Evolutionary conservation across 164 flowering plant species (phyloP).

Genomic region (Piper betle): DNA sequence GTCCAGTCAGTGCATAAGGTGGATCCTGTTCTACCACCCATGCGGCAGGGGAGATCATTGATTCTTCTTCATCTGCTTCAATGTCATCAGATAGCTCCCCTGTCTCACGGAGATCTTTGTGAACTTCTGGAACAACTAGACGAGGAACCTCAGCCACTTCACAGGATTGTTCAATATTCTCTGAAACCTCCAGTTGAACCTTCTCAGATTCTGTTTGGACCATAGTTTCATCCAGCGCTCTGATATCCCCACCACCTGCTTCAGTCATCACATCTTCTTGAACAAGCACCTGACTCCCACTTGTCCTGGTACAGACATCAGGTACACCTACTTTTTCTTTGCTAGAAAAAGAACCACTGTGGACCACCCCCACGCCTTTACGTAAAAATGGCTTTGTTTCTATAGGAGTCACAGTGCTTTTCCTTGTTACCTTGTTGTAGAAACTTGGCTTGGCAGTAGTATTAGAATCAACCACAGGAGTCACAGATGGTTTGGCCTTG

Average conservation of each 20-base stretch:
- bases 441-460: slow-evolving; percentile 38
- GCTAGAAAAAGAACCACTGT: slow-evolving; percentile 17
- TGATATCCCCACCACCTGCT: slow-evolving; percentile 14
- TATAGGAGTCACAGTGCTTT: slow-evolving; percentile 77
- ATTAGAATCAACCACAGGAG: slow-evolving; percentile 25
- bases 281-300: slow-evolving; percentile 14
- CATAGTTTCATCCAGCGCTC: slow-evolving; percentile 18
- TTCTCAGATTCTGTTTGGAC: slow-evolving; percentile 7
- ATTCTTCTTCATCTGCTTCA: slow-evolving; percentile 34
- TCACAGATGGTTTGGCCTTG: slow-evolving; percentile 23
- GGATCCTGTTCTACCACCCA: slow-evolving; percentile 77
- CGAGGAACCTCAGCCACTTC: slow-evolving; percentile 17
- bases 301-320: slow-evolving; percentile 24
- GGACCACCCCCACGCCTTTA: slow-evolving; percentile 38
- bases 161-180: slow-evolving; percentile 16
- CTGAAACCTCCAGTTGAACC: slow-evolving; percentile 17
- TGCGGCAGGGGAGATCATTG: slow-evolving; percentile 48
- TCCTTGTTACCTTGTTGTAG: slow-evolving; percentile 53
- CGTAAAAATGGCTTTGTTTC: slow-evolving; percentile 62
- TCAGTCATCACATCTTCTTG: slow-evolving; percentile 22
- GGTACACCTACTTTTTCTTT: slow-evolving; percentile 28
- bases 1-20: slow-evolving; percentile 17
- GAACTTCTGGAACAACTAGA: slow-evolving; percentile 19
- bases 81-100: slow-evolving; percentile 18
- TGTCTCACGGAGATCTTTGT: slow-evolving; percentile 11